Evolutionary conservation across 2,329 filamentous ascomycete species (phyloP), one percentile per base, ranked within the genome.

Genomic region (Phyllosticta capitalensis): DNA sequence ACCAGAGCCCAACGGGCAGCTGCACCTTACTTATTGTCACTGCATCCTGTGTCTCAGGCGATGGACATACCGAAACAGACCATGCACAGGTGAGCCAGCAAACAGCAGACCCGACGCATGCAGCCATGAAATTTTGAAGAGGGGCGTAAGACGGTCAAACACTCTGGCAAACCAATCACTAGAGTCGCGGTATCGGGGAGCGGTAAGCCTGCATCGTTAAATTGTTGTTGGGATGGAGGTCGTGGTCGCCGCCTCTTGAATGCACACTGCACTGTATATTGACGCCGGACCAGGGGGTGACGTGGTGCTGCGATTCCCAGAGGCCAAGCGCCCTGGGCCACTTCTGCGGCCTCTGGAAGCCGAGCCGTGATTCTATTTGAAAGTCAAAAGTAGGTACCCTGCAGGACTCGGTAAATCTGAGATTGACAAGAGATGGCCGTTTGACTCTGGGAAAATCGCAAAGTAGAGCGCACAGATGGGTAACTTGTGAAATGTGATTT

Each of bases 231-330:
- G 52, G 53, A 51, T 54, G 38, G 52, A 52, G 12, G 21, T 22
- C 21, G 50, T 38, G 20, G 33, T 50, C 38, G 50, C 51, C 38
- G 57, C 52, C 45, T 54, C 45, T 52, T 52, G 28, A 45, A 48
- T 56, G 50, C 38, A 56, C 60, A 63, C 54, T 54, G 63, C 49
- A 63, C 22, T 58, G 60, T 61, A 55, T 58, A 58, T 61, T 61
- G 56, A 58, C 56, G 60, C 52, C 52, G 60, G 55, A 58, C 65
- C 66, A 65, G 65, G 65, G 66, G 67, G 69, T 71, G 70, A 72
- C 70, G 69, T 72, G 70, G 68, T 26, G 9, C 52, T 14, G n/a
- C 26, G 14, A 26, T 54, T 21, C 10, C 52, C 52, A 52, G 50
- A 52, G 50, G 50, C 20, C 50, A 52, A 52, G 50, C 50, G 38